Evolutionary conservation across 257 asterid species (phyloP).

Genomic region (Nicotiana undulata): DNA sequence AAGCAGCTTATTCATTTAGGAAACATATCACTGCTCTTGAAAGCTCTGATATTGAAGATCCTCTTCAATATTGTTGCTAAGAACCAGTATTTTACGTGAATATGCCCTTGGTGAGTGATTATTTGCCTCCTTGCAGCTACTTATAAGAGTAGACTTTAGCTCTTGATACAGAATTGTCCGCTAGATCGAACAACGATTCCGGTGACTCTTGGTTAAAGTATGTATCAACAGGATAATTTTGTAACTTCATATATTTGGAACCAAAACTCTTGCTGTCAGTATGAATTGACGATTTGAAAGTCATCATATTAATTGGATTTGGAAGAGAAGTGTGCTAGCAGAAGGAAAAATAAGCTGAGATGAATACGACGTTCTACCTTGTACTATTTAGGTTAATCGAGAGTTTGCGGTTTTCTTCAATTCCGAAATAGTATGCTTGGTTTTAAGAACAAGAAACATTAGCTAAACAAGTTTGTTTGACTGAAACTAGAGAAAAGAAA

Average conservation of each 20-base stretch:
- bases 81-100: background rate
- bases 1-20: slow-evolving; percentile 69
- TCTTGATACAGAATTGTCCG: background rate
- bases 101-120: background rate
- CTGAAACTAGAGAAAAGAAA: background rate
- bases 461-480: background rate
- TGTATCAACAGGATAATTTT: background rate
- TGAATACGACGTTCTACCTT: background rate
- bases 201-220: background rate
- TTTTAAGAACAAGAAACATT: background rate
- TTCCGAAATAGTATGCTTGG: background rate
- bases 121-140: background rate
- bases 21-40: slow-evolving; percentile 61
- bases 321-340: background rate
- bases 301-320: background rate
- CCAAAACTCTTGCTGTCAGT: background rate
- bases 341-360: background rate
- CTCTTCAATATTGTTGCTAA: slow-evolving; percentile 14
- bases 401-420: background rate
- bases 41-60: slow-evolving; percentile 45
- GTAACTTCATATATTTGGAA: background rate
- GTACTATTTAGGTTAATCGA: background rate
- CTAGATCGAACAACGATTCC: background rate
- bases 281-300: background rate
- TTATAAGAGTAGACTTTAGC: background rate